Evolutionary conservation across 257 asterid genomes (phyloP), one percentile per base, ranked within the genome.

Genomic region (Prunella vulgaris): DNA sequence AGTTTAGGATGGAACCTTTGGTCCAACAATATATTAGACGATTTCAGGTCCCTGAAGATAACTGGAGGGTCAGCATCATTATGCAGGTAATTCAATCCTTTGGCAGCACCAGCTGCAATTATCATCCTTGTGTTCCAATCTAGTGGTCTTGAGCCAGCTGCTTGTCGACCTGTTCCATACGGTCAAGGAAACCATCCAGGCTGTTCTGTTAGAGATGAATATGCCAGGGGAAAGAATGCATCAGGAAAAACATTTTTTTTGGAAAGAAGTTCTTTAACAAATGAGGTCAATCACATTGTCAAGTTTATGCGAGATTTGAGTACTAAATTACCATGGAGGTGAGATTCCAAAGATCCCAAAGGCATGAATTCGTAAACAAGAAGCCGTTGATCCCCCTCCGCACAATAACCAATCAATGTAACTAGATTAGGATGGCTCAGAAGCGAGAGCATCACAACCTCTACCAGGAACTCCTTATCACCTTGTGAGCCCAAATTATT

Each of bases 21-120:
- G 28, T 87, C 96, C 14, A 90, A 87, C 75, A 90, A 76, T 69
- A 90, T 86, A 74, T 88, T 88, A 5, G 96, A 82, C 69, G 89
- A 78, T 78, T 90, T 90, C 68, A 90, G 74, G 80, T 90, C 97
- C n/a, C 97, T 92, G 66, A 88, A 85, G 59, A 90, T 86, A 44
- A 90, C 71, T n/a, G 52, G 52, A n/a, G 0, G 96, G 95, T 76
- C 90, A 88, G 84, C 84, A 78, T 84, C 52, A 75, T 83, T 83
- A 63, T 90, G 97, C 84, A 90, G 77, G 81, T 88, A 88, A 79
- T 90, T 94, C 28, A 90, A 75, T 8, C 97, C 97, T 56, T 57
- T 79, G 54, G 97, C 97, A 25, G 88, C 89, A 52, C 95, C 97
- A 21, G 90, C 87, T 64, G 95, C 95, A 77, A 90, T 87, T 74